phyloP scores from a whole-genome alignment of 179 eudicot genomes.

The Beta lomatogona region DNA sequence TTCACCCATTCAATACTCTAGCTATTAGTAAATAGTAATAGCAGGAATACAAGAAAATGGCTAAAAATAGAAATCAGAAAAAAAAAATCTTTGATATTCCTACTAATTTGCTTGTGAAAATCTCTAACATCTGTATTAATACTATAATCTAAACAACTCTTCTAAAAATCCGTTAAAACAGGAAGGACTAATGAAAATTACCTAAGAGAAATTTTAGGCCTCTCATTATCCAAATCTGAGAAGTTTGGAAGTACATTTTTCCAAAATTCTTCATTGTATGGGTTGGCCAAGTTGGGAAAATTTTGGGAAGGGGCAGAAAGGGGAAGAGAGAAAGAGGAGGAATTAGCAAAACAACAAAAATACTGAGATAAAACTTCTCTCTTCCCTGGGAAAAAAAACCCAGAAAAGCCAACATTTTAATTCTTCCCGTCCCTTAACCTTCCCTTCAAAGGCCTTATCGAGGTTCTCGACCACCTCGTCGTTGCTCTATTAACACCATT shows the following conservation, averaged over 20 bases:
- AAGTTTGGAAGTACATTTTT: not conserved
- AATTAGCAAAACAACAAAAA: slow-evolving; percentile 1
- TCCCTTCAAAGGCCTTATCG: not conserved
- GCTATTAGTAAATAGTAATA: too few species aligned
- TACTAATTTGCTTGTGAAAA: slow-evolving; percentile 1
- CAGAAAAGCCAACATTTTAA: not conserved
- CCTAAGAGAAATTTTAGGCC: slow-evolving; percentile 29
- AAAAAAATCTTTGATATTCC: not conserved
- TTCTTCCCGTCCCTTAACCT: slow-evolving; percentile 16
- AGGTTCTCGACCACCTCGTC: slow-evolving; percentile 3
- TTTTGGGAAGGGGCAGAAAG: slow-evolving; percentile 16
- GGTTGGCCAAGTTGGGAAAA: slow-evolving; percentile 26
- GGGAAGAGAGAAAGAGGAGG: slow-evolving; percentile 19
- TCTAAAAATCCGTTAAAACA: slow-evolving; percentile 22
- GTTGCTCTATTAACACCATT: not conserved
- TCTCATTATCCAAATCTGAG: slow-evolving; percentile 20
- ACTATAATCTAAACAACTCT: not conserved
- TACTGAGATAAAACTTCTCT: slow-evolving; percentile 21
- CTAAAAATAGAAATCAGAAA: not conserved
- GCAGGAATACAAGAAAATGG: not conserved
- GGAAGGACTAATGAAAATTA: slow-evolving; percentile 12
- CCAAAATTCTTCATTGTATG: slow-evolving; percentile 17
- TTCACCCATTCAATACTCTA: too few species aligned
- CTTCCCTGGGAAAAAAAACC: slow-evolving; percentile 4
- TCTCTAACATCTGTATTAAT: not conserved